A percentile compares a stretch with the other conserved stretches of the same genome.
Evolutionary conservation across 2,329 filamentous ascomycete species (phyloP).

Genomic region (Ophiocordyceps camponoti-leonardi): DNA sequence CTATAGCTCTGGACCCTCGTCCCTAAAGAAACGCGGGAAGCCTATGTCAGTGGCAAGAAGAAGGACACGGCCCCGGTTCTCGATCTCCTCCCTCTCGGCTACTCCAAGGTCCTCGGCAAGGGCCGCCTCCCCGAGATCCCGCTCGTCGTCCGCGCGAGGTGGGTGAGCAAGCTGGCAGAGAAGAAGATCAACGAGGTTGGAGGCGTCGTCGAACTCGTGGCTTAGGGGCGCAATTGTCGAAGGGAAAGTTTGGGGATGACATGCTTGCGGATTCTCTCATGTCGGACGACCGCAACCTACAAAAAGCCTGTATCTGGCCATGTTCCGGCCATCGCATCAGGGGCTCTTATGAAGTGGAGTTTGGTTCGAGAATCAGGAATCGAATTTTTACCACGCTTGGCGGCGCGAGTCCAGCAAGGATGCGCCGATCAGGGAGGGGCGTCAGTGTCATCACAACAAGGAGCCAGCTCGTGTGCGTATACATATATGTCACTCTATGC

Average conservation of each 20-base stretch:
- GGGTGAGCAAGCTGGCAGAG: conserved; percentile 92
- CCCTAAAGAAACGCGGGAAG: conserved; percentile 79
- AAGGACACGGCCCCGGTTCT: conserved; percentile 91
- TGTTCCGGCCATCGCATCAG: conserved; percentile 24
- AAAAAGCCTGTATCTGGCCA: conserved; percentile 16
- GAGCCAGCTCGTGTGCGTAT: background rate
- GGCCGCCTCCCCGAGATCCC: conserved; percentile 87
- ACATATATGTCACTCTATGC: background rate
- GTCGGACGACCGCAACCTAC: conserved; percentile 6
- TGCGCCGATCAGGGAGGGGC: background rate
- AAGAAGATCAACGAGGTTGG: conserved; percentile 98
- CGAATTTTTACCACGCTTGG: conserved; percentile 16
- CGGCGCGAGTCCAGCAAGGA: background rate
- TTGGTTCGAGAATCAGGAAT: conserved; percentile 21
- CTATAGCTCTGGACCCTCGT: conserved; percentile 84
- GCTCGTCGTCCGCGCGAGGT: conserved; percentile 85
- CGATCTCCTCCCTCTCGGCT: conserved; percentile 92
- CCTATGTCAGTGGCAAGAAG: conserved; percentile 68
- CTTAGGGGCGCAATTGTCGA: conserved; percentile 28
- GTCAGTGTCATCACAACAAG: no score
- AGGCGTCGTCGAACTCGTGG: conserved; percentile 89
- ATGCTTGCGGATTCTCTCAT: conserved; percentile 2
- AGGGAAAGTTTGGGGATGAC: background rate
- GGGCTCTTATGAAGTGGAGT: conserved; percentile 20
- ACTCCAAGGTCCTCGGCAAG: conserved; percentile 98